Conservation (phyloP, 371 early-diverging fungal genomes). For the Actinomortierella ambigua region DNA sequence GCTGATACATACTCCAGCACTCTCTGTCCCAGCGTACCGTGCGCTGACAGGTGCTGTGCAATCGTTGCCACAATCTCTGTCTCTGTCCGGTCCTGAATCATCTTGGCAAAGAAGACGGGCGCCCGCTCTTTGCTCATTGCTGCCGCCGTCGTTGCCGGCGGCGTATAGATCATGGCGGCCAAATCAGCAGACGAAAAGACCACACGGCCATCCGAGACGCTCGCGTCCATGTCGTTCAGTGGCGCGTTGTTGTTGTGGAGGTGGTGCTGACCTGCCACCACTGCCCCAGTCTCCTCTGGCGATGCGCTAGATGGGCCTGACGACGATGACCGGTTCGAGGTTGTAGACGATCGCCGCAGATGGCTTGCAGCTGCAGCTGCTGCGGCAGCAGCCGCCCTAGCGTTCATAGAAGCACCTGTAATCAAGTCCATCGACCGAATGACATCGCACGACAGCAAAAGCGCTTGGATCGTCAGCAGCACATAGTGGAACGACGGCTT, state of each 20-base stretch:
- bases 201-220: too few species aligned
- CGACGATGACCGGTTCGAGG: slow-evolving; percentile 23
- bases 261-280: too few species aligned
- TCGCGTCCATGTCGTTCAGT: too few species aligned
- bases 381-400: too few species aligned
- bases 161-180: too few species aligned
- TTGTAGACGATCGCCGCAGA: slow-evolving; percentile 1
- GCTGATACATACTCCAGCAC: slow-evolving; percentile 22
- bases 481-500: slow-evolving; percentile 47
- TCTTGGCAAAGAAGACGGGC: slow-evolving; percentile 16
- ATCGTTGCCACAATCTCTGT: slow-evolving; percentile 23
- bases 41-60: slow-evolving; percentile 26
- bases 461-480: slow-evolving; percentile 35
- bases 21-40: slow-evolving; percentile 11
- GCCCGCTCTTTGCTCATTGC: too few species aligned
- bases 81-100: slow-evolving; percentile 35
- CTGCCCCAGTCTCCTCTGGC: slow-evolving; percentile 15
- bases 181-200: too few species aligned
- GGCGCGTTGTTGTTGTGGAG: too few species aligned
- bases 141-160: too few species aligned
- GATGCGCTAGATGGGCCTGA: slow-evolving; percentile 25
- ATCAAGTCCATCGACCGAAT: slow-evolving; percentile 10
- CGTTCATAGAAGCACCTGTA: too few species aligned
- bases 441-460: slow-evolving; percentile 34
- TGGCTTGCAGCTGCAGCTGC: too few species aligned